Percentiles rank a stretch among this genome's conserved stretches.
phyloP scores from a whole-genome alignment of 139 green algal genomes.

The Zygnema circumcarinatum region DNA sequence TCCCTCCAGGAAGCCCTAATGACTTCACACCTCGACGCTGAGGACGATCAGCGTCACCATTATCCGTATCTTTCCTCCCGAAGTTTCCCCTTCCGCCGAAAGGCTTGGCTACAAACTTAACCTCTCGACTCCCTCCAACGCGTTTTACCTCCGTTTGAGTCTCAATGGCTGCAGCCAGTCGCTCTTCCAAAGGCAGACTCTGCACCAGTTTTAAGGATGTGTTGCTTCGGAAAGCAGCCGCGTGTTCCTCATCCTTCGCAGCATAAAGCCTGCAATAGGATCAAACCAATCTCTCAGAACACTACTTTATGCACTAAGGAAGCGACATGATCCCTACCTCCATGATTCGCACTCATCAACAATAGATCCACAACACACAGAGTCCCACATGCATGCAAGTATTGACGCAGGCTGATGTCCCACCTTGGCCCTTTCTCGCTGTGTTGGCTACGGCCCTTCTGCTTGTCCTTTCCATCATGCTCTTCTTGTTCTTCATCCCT shows the following conservation, averaged over 20 bases:
- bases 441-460: no score
- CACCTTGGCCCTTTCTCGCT: no score
- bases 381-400: neutral
- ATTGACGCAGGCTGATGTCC: neutral
- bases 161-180: conserved; percentile 12
- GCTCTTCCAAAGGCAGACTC: conserved; percentile 39
- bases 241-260: conserved; percentile 35
- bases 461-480: no score
- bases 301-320: no score
- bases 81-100: neutral
- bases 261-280: conserved; percentile 40
- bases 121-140: neutral
- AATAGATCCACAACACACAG: no score
- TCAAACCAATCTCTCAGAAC: no score
- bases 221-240: conserved; percentile 25
- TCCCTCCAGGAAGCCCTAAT: neutral
- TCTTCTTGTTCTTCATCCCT: neutral
- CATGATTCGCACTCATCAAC: no score
- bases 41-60: neutral
- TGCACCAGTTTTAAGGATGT: neutral
- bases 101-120: neutral
- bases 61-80: neutral
- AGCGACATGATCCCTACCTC: no score
- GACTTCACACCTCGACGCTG: neutral
- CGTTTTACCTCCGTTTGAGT: neutral